Evolutionary conservation across 139 green algal species (phyloP).

Genomic region (Coelastrella sp.): DNA sequence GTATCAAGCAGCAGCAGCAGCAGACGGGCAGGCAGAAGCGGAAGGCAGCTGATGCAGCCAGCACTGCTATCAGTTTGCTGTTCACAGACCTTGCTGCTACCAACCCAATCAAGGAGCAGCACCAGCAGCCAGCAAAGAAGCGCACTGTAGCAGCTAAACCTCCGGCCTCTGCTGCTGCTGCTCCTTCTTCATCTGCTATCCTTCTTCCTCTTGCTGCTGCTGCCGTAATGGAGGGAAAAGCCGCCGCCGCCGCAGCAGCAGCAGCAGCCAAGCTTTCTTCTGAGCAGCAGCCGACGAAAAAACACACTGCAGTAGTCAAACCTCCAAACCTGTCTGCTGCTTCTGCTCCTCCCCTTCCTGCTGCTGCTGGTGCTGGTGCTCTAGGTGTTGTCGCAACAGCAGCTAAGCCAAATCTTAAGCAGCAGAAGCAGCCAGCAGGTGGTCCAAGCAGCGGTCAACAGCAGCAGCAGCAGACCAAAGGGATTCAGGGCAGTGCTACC

Average conservation of each 20-base stretch:
- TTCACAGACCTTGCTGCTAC: neutral
- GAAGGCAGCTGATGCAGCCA: neutral
- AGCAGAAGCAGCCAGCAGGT: neutral
- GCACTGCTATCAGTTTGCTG: neutral
- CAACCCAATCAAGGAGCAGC: neutral
- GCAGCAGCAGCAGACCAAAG: neutral
- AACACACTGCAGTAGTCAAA: neutral
- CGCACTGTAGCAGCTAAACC: too few species aligned
- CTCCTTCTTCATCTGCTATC: neutral
- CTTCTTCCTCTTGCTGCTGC: too few species aligned
- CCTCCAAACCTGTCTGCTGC: too few species aligned
- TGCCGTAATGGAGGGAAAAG: neutral
- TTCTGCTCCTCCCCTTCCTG: neutral
- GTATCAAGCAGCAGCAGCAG: neutral
- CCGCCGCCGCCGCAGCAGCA: too few species aligned
- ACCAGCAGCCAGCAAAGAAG: neutral
- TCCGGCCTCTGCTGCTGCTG: neutral
- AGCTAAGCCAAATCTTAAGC: neutral
- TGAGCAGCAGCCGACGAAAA: neutral
- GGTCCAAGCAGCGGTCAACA: neutral
- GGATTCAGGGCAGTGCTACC: neutral
- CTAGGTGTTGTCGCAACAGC: neutral
- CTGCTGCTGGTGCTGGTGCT: neutral
- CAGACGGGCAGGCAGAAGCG: neutral
- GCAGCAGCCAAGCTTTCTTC: neutral